These are phyloP conservation scores for Ceratobasidium papillatum DNA, from an alignment of 1,284 basidiomycete genomes.

Conservation along the genomic window DNA sequence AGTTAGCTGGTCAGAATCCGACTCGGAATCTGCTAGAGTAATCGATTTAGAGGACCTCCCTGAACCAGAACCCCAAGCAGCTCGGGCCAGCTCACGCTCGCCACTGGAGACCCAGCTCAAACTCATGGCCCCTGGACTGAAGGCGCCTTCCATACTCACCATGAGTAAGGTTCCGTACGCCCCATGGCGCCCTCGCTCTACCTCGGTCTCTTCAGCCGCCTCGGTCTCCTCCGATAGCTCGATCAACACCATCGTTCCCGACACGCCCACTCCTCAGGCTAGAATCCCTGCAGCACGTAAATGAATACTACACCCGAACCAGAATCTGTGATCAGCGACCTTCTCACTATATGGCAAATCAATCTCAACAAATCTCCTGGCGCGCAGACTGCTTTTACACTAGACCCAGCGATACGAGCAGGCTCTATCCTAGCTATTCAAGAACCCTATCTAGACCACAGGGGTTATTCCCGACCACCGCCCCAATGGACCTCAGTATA, in stretches of 20 bases:
- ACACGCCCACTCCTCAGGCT: neutral
- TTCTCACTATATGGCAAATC: neutral
- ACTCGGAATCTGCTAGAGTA: no score
- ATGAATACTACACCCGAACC: neutral
- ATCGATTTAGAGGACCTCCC: no score
- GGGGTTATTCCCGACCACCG: neutral
- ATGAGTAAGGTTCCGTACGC: no score
- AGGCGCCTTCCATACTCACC: no score
- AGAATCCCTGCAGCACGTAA: neutral
- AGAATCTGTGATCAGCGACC: neutral
- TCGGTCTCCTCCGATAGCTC: neutral
- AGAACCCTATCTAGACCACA: neutral
- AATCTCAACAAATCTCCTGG: neutral
- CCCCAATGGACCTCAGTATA: neutral
- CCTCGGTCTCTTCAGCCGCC: neutral
- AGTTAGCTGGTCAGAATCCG: no score
- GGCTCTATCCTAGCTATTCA: neutral
- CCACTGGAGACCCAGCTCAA: no score
- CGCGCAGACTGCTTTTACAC: neutral
- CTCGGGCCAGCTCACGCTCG: no score
- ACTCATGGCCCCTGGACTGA: no score
- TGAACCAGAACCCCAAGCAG: no score
- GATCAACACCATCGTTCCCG: neutral
- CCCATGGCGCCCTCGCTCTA: neutral
- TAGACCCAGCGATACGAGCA: neutral